Evolutionary conservation across 768 basidiomycete species (phyloP).

Genomic region (Russula olivacea): DNA sequence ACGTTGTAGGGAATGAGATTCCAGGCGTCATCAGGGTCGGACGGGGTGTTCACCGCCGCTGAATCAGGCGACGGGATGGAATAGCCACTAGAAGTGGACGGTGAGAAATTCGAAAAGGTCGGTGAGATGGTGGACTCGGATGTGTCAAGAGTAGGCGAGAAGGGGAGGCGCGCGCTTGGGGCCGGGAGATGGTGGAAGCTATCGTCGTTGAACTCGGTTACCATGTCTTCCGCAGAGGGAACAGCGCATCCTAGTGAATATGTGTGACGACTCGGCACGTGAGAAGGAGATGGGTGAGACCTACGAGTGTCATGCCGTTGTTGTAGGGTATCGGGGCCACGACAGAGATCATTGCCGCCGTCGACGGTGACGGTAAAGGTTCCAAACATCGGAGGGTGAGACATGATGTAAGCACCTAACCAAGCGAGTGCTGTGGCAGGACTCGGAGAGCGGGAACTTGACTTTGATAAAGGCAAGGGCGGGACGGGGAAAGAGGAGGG

Average conservation of each 20-base stretch:
- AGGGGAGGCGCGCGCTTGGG: slow-evolving; percentile 15
- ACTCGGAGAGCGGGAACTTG: background rate
- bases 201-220: slow-evolving; percentile 12
- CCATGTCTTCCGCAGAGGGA: slow-evolving; percentile 7
- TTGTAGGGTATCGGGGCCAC: slow-evolving; percentile 8
- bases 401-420: slow-evolving; percentile 6
- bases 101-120: slow-evolving; percentile 21
- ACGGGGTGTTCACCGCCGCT: background rate
- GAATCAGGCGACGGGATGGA: slow-evolving; percentile 20
- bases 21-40: slow-evolving; percentile 32
- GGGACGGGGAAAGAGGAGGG: slow-evolving; percentile 9
- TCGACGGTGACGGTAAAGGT: slow-evolving; percentile 19
- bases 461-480: background rate
- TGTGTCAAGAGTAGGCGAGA: slow-evolving; percentile 19
- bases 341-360: slow-evolving; percentile 5
- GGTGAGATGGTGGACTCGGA: slow-evolving; percentile 20
- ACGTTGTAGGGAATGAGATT: slow-evolving; percentile 38
- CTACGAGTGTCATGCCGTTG: slow-evolving; percentile 5
- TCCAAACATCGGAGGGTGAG: slow-evolving; percentile 19
- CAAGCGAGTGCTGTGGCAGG: background rate
- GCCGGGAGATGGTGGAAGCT: slow-evolving; percentile 16
- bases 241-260: background rate
- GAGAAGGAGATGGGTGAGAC: background rate
- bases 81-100: slow-evolving; percentile 22
- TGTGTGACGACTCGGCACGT: background rate